Evolutionary conservation across 2,329 filamentous ascomycete species (phyloP).

Genomic region (Alternaria tenuissima): DNA sequence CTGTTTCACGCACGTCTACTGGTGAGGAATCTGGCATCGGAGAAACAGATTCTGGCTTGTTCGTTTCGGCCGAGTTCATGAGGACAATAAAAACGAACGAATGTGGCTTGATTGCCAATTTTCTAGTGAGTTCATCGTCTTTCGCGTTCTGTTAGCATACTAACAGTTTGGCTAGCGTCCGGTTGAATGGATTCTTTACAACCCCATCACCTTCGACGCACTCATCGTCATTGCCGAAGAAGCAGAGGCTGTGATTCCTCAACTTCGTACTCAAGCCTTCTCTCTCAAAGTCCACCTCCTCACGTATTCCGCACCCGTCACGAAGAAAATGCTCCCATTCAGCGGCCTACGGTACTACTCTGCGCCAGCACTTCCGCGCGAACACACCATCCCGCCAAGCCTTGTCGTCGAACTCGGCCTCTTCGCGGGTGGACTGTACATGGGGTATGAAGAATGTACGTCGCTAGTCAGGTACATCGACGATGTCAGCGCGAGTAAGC

Average conservation of each 20-base stretch:
- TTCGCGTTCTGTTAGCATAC: background rate
- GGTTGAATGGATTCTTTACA: slow-evolving; percentile 69
- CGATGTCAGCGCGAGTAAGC: background rate
- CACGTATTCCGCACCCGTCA: slow-evolving; percentile 66
- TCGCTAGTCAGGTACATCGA: slow-evolving; percentile 21
- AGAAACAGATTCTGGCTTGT: no score
- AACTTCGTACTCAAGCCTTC: slow-evolving; percentile 38
- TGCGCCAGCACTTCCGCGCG: slow-evolving; percentile 55
- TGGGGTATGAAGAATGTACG: slow-evolving; percentile 55
- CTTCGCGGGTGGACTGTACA: slow-evolving; percentile 66
- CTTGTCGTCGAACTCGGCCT: slow-evolving; percentile 65
- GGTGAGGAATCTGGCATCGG: no score
- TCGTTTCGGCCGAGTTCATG: no score
- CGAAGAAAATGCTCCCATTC: slow-evolving; percentile 65
- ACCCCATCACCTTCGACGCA: slow-evolving; percentile 53
- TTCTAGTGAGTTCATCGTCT: slow-evolving; percentile 32
- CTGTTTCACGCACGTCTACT: no score
- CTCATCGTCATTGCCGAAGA: slow-evolving; percentile 69
- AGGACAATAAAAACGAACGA: slow-evolving; percentile 35
- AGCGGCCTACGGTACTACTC: slow-evolving; percentile 60
- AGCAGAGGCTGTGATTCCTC: slow-evolving; percentile 61
- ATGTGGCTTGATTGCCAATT: slow-evolving; percentile 49
- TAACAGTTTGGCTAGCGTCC: slow-evolving; percentile 3
- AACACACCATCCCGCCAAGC: slow-evolving; percentile 58
- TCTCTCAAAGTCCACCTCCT: slow-evolving; percentile 53